Conservation (phyloP, 2,329 filamentous ascomycete genomes). For the Neonectria ditissima region DNA sequence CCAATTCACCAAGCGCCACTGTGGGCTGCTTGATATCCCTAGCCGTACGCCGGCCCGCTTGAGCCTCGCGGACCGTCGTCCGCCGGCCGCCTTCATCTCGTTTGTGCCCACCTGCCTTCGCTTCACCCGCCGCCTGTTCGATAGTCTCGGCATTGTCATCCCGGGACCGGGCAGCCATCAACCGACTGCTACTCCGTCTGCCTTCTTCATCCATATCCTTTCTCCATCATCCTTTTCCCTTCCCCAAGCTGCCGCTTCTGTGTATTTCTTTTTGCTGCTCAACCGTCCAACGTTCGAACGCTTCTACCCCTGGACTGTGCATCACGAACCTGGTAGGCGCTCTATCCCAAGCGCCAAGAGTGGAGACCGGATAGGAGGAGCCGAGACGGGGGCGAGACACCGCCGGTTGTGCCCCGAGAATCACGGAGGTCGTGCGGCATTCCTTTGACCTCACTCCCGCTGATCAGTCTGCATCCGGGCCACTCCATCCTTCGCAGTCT, state of each 20-base stretch:
- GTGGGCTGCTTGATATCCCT: constrained; percentile 3
- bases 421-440: constrained; percentile 42
- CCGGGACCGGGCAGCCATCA: constrained; percentile 2
- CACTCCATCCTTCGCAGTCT: not conserved
- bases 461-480: constrained; percentile 4
- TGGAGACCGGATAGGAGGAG: constrained; percentile 44
- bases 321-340: constrained; percentile 17
- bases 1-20: constrained; percentile 27
- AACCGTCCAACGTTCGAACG: constrained; percentile 13
- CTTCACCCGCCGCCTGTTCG: constrained; percentile 31
- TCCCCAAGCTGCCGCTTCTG: not conserved
- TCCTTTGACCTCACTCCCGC: constrained; percentile 27
- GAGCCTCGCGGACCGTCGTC: constrained; percentile 32
- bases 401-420: constrained; percentile 37
- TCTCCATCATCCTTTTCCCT: not conserved
- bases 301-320: constrained; percentile 19
- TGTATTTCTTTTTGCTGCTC: constrained; percentile 6
- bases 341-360: constrained; percentile 37
- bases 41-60: constrained; percentile 25
- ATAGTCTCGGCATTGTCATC: constrained; percentile 18
- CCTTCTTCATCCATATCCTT: not conserved
- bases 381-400: constrained; percentile 42
- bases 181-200: not conserved
- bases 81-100: constrained; percentile 34
- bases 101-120: constrained; percentile 29